phyloP scores from a whole-genome alignment of 495 filamentous ascomycete genomes.

The Annulohypoxylon moriforme region DNA sequence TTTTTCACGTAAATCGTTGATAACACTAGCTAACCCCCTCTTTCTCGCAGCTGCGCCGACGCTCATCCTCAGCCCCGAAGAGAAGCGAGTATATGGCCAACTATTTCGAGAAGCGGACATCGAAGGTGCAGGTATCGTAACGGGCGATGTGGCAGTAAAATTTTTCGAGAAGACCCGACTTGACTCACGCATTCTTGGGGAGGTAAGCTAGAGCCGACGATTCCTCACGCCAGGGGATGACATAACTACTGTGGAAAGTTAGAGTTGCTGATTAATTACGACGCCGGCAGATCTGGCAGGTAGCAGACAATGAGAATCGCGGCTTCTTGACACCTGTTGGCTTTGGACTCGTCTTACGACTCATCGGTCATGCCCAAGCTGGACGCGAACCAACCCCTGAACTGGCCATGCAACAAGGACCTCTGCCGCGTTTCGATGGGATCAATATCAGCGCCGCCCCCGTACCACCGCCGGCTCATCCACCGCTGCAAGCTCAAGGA shows the following conservation, averaged over 20 bases:
- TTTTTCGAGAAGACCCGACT: constrained; percentile 98
- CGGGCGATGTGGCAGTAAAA: constrained; percentile 93
- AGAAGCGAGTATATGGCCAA: constrained; percentile 92
- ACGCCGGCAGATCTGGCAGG: constrained; percentile 89
- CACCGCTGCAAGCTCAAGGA: constrained; percentile 71
- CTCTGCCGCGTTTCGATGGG: constrained; percentile 92
- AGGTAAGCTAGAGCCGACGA: constrained; percentile 66
- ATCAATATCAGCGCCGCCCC: constrained; percentile 56
- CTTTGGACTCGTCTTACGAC: constrained; percentile 88
- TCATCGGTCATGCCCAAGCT: constrained; percentile 96
- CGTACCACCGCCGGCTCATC: constrained; percentile 58
- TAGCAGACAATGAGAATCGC: constrained; percentile 95
- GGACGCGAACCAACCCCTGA: constrained; percentile 82
- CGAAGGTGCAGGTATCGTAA: constrained; percentile 91
- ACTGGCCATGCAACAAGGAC: constrained; percentile 76
- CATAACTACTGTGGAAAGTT: background rate
- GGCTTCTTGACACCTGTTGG: constrained; percentile 91
- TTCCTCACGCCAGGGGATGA: background rate
- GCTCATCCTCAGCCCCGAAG: constrained; percentile 88
- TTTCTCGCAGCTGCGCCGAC: constrained; percentile 67
- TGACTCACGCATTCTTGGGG: constrained; percentile 83
- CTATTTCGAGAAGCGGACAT: constrained; percentile 90
- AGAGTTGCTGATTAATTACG: constrained; percentile 30
- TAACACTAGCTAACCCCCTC: constrained; percentile 16
- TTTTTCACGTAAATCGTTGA: background rate